phyloP scores from a whole-genome alignment of 1,139 yeast species.

The Trichomonascaceae sp. region DNA sequence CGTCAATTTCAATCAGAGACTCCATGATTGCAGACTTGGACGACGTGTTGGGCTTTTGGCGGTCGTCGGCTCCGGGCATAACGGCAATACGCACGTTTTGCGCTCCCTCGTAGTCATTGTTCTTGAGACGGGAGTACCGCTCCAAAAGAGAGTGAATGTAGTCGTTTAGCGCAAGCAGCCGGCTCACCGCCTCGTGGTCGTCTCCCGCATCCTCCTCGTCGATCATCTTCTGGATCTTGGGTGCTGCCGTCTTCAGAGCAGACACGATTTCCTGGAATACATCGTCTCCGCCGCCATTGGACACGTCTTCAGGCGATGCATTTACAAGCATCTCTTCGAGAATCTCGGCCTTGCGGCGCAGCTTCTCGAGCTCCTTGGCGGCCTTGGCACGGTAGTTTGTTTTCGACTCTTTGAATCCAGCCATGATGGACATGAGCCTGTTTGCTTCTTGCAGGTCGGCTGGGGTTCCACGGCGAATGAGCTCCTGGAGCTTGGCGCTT shows the following conservation, averaged over 20 bases:
- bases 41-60: slow-evolving; percentile 23
- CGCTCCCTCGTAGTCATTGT: slow-evolving; percentile 54
- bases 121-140: slow-evolving; percentile 53
- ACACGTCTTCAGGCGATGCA: slow-evolving; percentile 23
- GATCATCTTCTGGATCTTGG: slow-evolving; percentile 74
- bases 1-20: slow-evolving; percentile 72
- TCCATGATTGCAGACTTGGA: slow-evolving; percentile 22
- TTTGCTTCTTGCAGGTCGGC: slow-evolving; percentile 94
- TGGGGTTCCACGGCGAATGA: slow-evolving; percentile 91
- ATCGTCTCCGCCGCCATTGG: slow-evolving; percentile 18
- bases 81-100: slow-evolving; percentile 36
- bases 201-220: slow-evolving; percentile 41
- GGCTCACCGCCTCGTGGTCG: slow-evolving; percentile 48
- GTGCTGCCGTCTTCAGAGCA: slow-evolving; percentile 72
- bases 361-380: slow-evolving; percentile 70
- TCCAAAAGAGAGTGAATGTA: slow-evolving; percentile 55
- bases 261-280: slow-evolving; percentile 69
- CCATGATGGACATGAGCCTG: slow-evolving; percentile 93
- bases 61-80: slow-evolving; percentile 19
- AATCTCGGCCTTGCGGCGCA: slow-evolving; percentile 79
- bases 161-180: slow-evolving; percentile 61
- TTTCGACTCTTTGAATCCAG: slow-evolving; percentile 63
- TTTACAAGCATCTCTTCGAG: slow-evolving; percentile 77
- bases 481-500: slow-evolving; percentile 88
- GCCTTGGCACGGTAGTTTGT: slow-evolving; percentile 79